A percentile compares a stretch with the other conserved stretches of the same genome.
Conservation (phyloP, 208 protist species). For the Tritrichomonas foetus region DNA sequence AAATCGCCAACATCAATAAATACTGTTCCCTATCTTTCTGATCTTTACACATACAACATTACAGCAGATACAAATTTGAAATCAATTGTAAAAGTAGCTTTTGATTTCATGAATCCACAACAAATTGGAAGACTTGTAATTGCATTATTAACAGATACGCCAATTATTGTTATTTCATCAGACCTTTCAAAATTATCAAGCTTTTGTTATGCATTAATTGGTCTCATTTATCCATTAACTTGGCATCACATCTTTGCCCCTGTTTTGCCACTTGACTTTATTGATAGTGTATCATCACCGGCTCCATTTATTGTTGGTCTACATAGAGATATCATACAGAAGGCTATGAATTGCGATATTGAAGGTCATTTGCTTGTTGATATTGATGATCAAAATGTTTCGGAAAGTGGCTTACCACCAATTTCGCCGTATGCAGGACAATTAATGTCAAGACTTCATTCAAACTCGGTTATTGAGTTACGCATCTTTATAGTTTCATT, state of each 20-base stretch:
- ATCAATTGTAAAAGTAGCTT: background rate
- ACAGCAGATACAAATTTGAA: background rate
- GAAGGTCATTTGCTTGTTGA: background rate
- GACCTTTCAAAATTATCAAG: background rate
- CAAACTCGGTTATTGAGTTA: background rate
- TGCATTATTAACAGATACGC: background rate
- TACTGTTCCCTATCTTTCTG: background rate
- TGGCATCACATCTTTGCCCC: constrained; percentile 38
- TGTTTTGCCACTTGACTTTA: background rate
- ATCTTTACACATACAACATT: no score
- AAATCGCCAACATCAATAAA: background rate
- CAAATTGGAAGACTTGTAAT: background rate
- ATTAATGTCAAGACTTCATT: background rate
- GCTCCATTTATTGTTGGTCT: constrained; percentile 22
- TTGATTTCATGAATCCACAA: background rate
- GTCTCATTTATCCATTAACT: background rate
- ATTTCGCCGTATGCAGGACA: background rate
- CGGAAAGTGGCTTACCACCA: background rate
- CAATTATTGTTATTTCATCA: background rate
- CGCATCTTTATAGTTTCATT: background rate
- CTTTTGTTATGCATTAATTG: constrained; percentile 10
- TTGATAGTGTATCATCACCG: background rate
- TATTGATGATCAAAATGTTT: background rate
- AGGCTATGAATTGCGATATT: background rate
- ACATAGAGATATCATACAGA: background rate